phyloP scores from a whole-genome alignment of 2,329 filamentous ascomycete genomes.

The Pestalotiopsis sp. region DNA sequence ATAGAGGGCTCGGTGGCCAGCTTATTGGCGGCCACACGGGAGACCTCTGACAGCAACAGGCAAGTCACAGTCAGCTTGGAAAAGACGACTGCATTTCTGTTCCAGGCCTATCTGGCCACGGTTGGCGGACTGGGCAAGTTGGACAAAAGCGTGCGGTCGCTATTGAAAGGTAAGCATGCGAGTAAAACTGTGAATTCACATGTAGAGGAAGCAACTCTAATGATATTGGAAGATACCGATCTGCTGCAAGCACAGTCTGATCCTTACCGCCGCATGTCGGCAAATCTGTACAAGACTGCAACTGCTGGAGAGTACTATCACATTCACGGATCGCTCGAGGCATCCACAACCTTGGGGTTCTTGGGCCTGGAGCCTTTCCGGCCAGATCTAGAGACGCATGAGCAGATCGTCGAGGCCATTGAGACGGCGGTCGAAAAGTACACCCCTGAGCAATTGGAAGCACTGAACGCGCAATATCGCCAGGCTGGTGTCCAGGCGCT shows the following conservation, averaged over 20 bases:
- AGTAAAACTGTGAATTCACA: background rate
- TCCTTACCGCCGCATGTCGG: constrained; percentile 71
- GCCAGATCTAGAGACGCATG: constrained; percentile 61
- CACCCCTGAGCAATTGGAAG: constrained; percentile 58
- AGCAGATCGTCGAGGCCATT: constrained; percentile 60
- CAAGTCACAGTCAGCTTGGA: constrained; percentile 54
- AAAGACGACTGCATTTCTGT: constrained; percentile 56
- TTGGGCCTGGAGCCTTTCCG: constrained; percentile 65
- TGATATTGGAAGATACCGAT: constrained; percentile 64
- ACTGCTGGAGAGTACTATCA: constrained; percentile 70
- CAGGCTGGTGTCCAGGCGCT: constrained; percentile 65
- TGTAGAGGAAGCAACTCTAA: background rate
- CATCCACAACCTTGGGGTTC: constrained; percentile 70
- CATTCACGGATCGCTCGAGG: constrained; percentile 75
- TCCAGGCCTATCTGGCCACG: constrained; percentile 60
- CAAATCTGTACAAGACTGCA: constrained; percentile 72
- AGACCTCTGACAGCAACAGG: constrained; percentile 39
- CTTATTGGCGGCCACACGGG: constrained; percentile 58
- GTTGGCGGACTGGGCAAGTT: constrained; percentile 54
- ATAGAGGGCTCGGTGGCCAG: constrained; percentile 61
- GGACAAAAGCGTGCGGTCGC: constrained; percentile 47
- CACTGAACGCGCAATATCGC: constrained; percentile 53
- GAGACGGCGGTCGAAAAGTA: constrained; percentile 60
- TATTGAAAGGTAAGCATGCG: constrained; percentile 31
- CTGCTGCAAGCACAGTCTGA: constrained; percentile 71